Percentiles rank a stretch among this genome's conserved stretches.
Conservation (phyloP, 176 grass and related monocot species). For the Triticum aestivum region IWGSC_CS_RefSeq_v2.1 NC_057810.1:594473247-594473746, state of each 20-base stretch:
- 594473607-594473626: neutral
- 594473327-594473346: neutral
- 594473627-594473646: neutral
- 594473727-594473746: constrained; percentile 24
- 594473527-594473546: neutral
- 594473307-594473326: neutral
- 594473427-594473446: neutral
- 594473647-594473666: constrained; percentile 25
- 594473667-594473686: neutral
- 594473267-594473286: no score
- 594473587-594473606: neutral
- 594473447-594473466: neutral
- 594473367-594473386: neutral
- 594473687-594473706: constrained; percentile 26
- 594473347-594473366: no score
- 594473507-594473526: neutral
- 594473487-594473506: no score
- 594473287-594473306: neutral
- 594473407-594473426: neutral
- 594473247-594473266: no score
- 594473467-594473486: neutral
- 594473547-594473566: neutral
- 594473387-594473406: neutral
- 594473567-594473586: neutral
- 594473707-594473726: neutral